Evolutionary conservation across 371 early-diverging fungal species (phyloP).

Genomic region (Entomophthora muscae): DNA sequence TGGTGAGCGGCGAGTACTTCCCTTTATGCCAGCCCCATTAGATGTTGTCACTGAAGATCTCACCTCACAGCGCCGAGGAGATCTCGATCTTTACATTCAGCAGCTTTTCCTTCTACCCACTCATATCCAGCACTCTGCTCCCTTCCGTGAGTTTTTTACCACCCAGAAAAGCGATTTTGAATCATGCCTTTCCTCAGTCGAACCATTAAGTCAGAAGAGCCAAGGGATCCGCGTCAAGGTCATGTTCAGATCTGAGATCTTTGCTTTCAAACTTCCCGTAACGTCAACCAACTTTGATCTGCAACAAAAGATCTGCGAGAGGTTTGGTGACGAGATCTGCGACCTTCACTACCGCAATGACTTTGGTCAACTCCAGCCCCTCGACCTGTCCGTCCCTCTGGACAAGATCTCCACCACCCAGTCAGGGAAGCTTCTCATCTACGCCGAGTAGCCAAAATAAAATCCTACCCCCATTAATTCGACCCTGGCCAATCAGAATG

Average conservation of each 20-base stretch:
- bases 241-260: constrained; percentile 43
- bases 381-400: background rate
- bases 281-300: constrained; percentile 30
- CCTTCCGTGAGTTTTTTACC: constrained; percentile 41
- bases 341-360: background rate
- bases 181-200: background rate
- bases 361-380: background rate
- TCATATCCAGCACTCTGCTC: constrained; percentile 29
- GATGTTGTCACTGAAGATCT: constrained; percentile 31
- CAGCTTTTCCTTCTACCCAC: constrained; percentile 38
- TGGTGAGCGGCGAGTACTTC: constrained; percentile 39
- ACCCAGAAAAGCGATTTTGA: constrained; percentile 47
- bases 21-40: constrained; percentile 57
- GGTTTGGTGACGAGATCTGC: constrained; percentile 18
- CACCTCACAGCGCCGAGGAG: constrained; percentile 32
- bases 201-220: too few relatives aligned
- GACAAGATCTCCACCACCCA: background rate
- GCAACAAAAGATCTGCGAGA: constrained; percentile 32
- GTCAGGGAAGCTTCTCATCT: background rate
- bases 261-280: constrained; percentile 49
- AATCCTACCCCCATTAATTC: too few relatives aligned
- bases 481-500: too few relatives aligned
- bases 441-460: too few relatives aligned
- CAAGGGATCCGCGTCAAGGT: constrained; percentile 36
- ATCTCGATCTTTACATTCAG: constrained; percentile 50